Evolutionary conservation across 129 eudicot species (phyloP).

Genomic region (Flaveria brownii): DNA sequence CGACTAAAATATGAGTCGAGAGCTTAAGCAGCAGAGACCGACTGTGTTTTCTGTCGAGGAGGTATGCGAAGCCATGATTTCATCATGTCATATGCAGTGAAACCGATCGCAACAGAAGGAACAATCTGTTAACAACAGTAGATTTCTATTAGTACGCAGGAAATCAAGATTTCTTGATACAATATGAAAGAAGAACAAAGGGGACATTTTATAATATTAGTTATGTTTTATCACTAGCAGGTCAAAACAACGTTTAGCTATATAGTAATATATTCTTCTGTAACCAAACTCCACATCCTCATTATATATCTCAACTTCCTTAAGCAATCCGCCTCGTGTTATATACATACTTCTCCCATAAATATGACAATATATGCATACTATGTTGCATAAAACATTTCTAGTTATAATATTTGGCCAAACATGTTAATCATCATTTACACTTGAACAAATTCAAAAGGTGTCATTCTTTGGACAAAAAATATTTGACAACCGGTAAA

Average conservation of each 20-base stretch:
- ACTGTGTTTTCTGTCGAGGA: conserved; percentile 61
- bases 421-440: background rate
- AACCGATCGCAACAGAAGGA: conserved; percentile 98
- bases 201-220: background rate
- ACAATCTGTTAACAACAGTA: conserved; percentile 58
- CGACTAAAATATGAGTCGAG: background rate
- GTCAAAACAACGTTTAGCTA: background rate
- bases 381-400: background rate
- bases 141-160: conserved; percentile 4
- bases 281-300: background rate
- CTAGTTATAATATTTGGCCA: background rate
- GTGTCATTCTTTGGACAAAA: background rate
- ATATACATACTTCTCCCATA: background rate
- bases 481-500: background rate
- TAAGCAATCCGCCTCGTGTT: background rate
- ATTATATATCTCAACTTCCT: background rate
- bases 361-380: background rate
- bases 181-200: background rate
- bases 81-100: conserved; percentile 89
- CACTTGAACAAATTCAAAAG: background rate
- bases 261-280: background rate
- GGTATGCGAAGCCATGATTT: conserved; percentile 77
- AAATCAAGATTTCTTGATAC: conserved; percentile 4
- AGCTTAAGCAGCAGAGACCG: conserved; percentile 42
- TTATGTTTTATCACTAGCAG: background rate